Percentiles rank a stretch among this genome's conserved stretches.
Evolutionary conservation across 2,329 filamentous ascomycete species (phyloP).

Genomic region (Sporothrix euskadiensis): DNA sequence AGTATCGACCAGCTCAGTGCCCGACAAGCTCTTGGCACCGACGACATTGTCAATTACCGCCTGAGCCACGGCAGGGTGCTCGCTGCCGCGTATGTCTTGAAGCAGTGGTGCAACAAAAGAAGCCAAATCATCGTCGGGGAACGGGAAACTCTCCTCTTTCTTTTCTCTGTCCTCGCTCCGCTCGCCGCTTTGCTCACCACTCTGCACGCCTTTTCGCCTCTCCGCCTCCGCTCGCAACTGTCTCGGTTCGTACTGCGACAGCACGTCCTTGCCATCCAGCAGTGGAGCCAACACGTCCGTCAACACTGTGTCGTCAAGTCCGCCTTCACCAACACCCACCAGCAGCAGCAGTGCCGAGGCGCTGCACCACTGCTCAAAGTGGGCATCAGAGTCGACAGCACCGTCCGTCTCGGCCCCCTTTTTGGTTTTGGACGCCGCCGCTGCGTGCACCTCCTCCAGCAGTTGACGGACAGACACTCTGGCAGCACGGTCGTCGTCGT

Average conservation of each 20-base stretch:
- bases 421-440: not conserved
- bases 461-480: not conserved
- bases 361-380: constrained; percentile 13
- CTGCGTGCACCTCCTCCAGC: not conserved
- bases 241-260: not conserved
- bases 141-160: not conserved
- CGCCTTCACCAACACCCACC: not conserved
- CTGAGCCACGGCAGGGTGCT: not conserved
- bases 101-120: not conserved
- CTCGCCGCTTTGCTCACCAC: not conserved
- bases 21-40: not conserved
- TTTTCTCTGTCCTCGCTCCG: not conserved
- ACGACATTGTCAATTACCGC: not conserved
- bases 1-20: not conserved
- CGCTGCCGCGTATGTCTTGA: not conserved
- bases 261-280: not conserved
- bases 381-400: not conserved
- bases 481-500: not conserved
- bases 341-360: not conserved
- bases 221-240: not conserved
- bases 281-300: not conserved
- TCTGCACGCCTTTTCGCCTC: not conserved
- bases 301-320: not conserved
- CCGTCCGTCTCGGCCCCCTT: too few species aligned
- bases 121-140: not conserved